Evolutionary conservation across 2,329 filamentous ascomycete species (phyloP).

Genomic region (Cytospora piceicola): DNA sequence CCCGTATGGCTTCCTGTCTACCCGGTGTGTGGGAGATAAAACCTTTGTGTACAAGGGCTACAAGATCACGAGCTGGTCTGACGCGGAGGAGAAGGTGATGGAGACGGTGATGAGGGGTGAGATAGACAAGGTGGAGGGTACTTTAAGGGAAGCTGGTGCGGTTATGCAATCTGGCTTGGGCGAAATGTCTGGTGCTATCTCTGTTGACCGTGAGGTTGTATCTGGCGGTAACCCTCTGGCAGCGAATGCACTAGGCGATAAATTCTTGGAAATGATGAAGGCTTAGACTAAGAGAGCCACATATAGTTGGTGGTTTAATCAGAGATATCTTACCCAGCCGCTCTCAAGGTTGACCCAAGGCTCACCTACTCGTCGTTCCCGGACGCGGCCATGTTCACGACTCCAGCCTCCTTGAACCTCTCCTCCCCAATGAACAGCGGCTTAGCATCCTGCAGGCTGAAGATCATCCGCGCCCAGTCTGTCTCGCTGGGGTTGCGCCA

Average conservation of each 20-base stretch:
- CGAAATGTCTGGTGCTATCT: conserved; percentile 46
- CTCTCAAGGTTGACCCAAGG: background rate
- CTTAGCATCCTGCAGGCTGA: conserved; percentile 39
- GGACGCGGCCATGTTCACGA: conserved; percentile 21
- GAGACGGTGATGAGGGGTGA: conserved; percentile 49
- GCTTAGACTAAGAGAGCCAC: background rate
- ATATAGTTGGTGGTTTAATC: background rate
- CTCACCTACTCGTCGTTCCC: conserved; percentile 25
- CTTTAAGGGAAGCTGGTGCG: conserved; percentile 44
- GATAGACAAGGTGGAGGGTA: conserved; percentile 47
- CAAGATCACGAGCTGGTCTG: conserved; percentile 49
- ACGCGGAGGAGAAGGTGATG: conserved; percentile 50
- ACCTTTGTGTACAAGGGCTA: conserved; percentile 51
- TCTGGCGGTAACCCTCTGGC: conserved; percentile 41
- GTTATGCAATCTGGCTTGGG: conserved; percentile 47
- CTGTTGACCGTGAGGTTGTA: conserved; percentile 46
- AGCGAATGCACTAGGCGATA: conserved; percentile 39
- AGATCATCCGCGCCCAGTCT: conserved; percentile 47
- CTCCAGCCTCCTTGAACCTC: conserved; percentile 36
- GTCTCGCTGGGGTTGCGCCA: conserved; percentile 46
- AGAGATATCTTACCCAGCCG: too few relatives aligned
- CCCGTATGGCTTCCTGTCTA: conserved; percentile 49
- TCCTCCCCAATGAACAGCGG: conserved; percentile 36
- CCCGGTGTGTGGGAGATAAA: conserved; percentile 41
- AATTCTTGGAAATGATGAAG: conserved; percentile 40